Percentiles rank a stretch among this genome's conserved stretches.
Evolutionary conservation across 2,329 filamentous ascomycete species (phyloP).

Genomic region (Cryphonectria nitschkei): DNA sequence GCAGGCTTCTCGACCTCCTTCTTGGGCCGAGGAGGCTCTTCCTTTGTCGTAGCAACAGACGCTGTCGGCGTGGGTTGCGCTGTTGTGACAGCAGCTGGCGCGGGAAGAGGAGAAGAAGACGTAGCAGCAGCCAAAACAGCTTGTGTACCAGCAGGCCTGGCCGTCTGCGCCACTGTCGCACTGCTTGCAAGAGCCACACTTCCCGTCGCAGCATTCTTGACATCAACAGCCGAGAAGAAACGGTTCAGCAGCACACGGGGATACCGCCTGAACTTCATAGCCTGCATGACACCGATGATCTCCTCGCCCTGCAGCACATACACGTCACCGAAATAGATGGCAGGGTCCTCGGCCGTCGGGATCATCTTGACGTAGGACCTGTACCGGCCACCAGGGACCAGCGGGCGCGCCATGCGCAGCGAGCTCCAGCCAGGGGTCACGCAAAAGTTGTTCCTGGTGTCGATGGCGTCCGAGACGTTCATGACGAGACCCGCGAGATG

Average conservation of each 20-base stretch:
- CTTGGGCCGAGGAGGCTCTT: background rate
- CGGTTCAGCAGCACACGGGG: conserved; percentile 9
- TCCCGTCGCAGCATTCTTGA: conserved; percentile 5
- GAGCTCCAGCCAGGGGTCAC: conserved; percentile 45
- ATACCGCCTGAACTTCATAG: conserved; percentile 12
- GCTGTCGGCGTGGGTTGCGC: background rate
- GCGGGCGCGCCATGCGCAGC: conserved; percentile 37
- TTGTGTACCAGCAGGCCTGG: background rate
- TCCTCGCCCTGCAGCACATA: conserved; percentile 10
- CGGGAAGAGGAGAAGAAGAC: background rate
- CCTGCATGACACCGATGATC: conserved; percentile 1
- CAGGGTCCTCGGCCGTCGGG: conserved; percentile 35
- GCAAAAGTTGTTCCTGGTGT: conserved; percentile 39
- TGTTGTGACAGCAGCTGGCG: background rate
- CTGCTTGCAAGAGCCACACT: conserved; percentile 5
- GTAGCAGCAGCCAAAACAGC: background rate
- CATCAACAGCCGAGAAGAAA: conserved; percentile 9
- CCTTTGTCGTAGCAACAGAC: background rate
- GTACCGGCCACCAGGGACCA: conserved; percentile 39
- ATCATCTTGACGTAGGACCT: conserved; percentile 45
- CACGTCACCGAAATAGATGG: conserved; percentile 33
- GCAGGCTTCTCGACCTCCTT: background rate
- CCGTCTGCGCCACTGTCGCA: background rate
- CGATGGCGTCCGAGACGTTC: conserved; percentile 42
- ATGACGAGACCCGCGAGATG: conserved; percentile 47